These are phyloP conservation scores for Teratosphaeria zuluensis DNA, from an alignment of 2,329 filamentous ascomycete genomes.

Conservation along the genomic window DNA sequence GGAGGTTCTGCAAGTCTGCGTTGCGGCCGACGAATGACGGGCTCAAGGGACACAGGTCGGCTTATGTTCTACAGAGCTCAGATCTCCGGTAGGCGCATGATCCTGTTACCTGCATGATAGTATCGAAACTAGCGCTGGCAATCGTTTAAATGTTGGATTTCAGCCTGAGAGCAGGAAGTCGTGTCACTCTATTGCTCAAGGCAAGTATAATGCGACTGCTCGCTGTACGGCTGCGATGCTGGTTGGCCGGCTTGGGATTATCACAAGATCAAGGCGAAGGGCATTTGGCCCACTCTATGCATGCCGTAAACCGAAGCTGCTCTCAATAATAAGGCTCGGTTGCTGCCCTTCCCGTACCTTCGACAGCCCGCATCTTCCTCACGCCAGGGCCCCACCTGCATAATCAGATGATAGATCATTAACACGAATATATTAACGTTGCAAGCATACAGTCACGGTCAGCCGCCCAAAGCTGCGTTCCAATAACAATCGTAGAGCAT, in stretches of 20 bases:
- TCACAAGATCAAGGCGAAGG: neutral
- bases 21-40: conserved; percentile 1
- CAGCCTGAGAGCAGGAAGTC: neutral
- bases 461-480: neutral
- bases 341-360: neutral
- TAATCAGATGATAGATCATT: neutral
- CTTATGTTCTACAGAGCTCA: conserved; percentile 1
- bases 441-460: neutral
- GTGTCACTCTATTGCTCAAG: neutral
- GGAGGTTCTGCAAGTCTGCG: neutral
- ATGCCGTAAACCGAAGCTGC: neutral
- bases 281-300: neutral
- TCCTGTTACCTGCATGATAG: conserved; percentile 7
- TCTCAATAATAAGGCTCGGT: neutral
- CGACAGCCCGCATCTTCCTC: neutral
- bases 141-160: neutral
- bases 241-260: neutral
- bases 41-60: neutral
- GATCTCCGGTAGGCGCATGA: conserved; percentile 9
- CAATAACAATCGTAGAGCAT: neutral
- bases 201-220: neutral
- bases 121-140: conserved; percentile 1
- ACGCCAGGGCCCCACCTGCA: neutral
- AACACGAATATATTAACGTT: neutral
- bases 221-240: neutral